Percentiles rank a stretch among this genome's conserved stretches.
Conservation (phyloP, 2,329 filamentous ascomycete species). For the Neospermospora avenae region DNA sequence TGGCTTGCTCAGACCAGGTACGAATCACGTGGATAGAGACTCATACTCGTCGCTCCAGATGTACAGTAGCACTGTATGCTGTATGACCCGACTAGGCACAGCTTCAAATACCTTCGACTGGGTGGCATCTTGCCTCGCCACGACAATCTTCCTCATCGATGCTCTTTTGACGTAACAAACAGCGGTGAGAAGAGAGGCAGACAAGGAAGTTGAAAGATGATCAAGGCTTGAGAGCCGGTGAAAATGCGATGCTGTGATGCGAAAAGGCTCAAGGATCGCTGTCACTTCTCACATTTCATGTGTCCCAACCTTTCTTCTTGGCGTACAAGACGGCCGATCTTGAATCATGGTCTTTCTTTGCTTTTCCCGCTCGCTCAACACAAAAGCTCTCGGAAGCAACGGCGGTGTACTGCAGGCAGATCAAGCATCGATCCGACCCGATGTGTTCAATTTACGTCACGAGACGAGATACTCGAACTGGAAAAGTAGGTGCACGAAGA, state of each 20-base stretch:
- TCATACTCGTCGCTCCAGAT: neutral
- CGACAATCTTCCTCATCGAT: constrained; percentile 21
- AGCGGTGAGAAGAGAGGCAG: constrained; percentile 25
- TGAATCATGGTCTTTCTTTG: constrained; percentile 4
- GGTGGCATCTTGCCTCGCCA: constrained; percentile 11
- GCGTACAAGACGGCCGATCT: constrained; percentile 6
- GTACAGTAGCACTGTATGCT: neutral
- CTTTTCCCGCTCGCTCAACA: constrained; percentile 3
- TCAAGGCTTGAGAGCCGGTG: neutral
- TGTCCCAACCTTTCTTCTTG: neutral
- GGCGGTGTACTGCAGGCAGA: constrained; percentile 19
- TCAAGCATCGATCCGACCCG: constrained; percentile 19
- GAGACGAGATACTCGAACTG: constrained; percentile 8
- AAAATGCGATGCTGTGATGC: neutral
- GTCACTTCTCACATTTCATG: constrained; percentile 24
- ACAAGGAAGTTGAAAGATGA: neutral
- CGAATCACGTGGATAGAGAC: neutral
- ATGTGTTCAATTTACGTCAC: neutral
- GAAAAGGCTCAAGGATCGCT: constrained; percentile 10
- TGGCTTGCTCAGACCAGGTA: neutral
- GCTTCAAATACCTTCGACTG: constrained; percentile 10
- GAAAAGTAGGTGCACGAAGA: constrained; percentile 20
- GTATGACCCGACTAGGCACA: constrained; percentile 22
- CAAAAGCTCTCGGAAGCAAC: constrained; percentile 13
- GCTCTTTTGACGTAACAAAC: constrained; percentile 21